A percentile compares a stretch with the other conserved stretches of the same genome.
Evolutionary conservation across 352 stramenopile genomes (phyloP).

Genomic region (Globisporangium echinulatum): DNA sequence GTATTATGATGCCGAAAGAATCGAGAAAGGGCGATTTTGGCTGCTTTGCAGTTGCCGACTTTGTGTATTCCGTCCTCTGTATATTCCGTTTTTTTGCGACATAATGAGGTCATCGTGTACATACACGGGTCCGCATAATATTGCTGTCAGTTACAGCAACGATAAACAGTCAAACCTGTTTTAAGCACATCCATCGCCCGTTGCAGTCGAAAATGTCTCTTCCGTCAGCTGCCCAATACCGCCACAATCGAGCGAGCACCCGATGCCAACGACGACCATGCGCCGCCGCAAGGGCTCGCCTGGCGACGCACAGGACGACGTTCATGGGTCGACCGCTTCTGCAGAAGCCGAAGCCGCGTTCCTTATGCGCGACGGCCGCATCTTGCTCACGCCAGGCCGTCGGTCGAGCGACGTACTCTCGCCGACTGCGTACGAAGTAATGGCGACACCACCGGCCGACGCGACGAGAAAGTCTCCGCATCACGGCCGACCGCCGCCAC

Average conservation of each 20-base stretch:
- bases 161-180: no score
- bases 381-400: conserved; percentile 28
- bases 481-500: neutral
- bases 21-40: no score
- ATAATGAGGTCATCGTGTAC: no score
- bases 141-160: no score
- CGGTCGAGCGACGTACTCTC: conserved; percentile 6
- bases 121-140: no score
- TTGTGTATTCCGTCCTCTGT: no score
- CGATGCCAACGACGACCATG: conserved; percentile 5
- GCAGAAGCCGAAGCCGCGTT: conserved; percentile 2
- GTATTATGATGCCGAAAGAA: no score
- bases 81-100: no score
- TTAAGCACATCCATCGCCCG: no score
- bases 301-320: neutral
- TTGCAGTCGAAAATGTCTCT: neutral
- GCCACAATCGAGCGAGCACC: no score
- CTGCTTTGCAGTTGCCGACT: no score
- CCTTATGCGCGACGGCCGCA: conserved; percentile 25
- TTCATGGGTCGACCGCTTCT: no score
- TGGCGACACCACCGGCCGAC: conserved; percentile 20
- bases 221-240: neutral
- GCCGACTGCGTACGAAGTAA: conserved; percentile 24
- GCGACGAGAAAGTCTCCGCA: neutral
- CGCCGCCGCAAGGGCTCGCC: conserved; percentile 8